Base-by-base conservation (phyloP, 177 flowering plant genomes). In the Tripterygium wilfordii region DNA sequence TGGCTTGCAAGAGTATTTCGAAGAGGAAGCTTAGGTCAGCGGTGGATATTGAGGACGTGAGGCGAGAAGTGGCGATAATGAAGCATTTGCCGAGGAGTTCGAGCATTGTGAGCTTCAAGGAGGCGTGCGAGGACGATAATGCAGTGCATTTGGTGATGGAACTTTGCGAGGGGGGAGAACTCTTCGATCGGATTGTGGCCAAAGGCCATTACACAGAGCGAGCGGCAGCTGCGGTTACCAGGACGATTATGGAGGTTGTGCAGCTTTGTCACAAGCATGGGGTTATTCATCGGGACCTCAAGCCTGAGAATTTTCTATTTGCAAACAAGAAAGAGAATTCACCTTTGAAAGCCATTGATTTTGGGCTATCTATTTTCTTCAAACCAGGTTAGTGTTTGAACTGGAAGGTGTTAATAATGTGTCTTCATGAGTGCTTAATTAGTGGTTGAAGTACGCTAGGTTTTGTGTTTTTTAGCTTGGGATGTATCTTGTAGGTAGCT, bases 91-190 rank as follows among this genome's bases (percentile, higher is more conserved):
- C 89, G 4, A 38, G 60, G 74, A 66, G 71, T 58, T 64, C 85
- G 51, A 79, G 81, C 47, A 73, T 82, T 30, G 89, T 82, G 54
- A 79, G 72, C 39, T 62, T 82, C 58, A 79, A 61, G 65, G 89
- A 79, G 60, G 89, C 89, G 13, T 79, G 81, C 26, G 89, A 82
- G 83, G 89, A 82, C 38, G 89, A 82, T 8, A 77, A 73, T 67
- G 89, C 85, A 2, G 89, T 82, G 56, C 88, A 82, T 72, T 67
- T 82, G 63, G 88, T 82, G 50, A 82, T 82, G 88, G 88, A 82
- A 67, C 31, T 82, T 62, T 82, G 88, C 38, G 88, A 79, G 47
- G 88, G 88, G 1, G 88, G 88, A 1, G 88, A 82, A 65, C 62
- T 82, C 51, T 82, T 82, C 44, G 88, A 82, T 57, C 73, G 88